These are phyloP conservation scores for Ogataea zsoltii DNA, from an alignment of 805 yeast genomes.

Conservation along the genomic window DNA sequence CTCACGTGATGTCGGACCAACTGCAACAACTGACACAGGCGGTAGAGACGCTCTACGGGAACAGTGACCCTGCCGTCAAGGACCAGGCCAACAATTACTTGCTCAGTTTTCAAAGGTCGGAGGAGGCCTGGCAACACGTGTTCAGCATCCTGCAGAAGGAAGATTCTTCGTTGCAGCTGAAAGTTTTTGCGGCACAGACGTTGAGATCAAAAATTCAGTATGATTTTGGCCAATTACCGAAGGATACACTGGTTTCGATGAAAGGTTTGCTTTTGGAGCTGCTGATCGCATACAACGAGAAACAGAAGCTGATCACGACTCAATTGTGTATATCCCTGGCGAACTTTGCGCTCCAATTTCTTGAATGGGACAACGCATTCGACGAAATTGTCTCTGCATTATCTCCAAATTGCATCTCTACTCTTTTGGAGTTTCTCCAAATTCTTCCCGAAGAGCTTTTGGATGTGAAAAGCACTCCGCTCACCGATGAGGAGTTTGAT, in stretches of 20 bases:
- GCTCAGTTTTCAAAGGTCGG: conserved; percentile 80
- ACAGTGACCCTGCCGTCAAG: conserved; percentile 37
- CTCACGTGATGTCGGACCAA: conserved; percentile 1
- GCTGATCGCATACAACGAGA: conserved; percentile 48
- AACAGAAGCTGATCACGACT: conserved; percentile 63
- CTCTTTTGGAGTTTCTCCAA: conserved; percentile 75
- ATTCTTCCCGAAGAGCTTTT: conserved; percentile 89
- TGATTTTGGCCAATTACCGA: conserved; percentile 78
- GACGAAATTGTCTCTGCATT: conserved; percentile 60
- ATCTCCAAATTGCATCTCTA: conserved; percentile 41
- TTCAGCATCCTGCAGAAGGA: conserved; percentile 50
- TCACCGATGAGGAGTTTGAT: conserved; percentile 79
- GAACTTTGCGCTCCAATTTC: conserved; percentile 74
- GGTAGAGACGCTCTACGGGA: conserved; percentile 44
- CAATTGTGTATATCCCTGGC: conserved; percentile 84
- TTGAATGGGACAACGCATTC: conserved; percentile 71
- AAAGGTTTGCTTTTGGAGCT: conserved; percentile 67
- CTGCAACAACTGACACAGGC: conserved; percentile 42
- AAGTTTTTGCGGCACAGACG: conserved; percentile 89
- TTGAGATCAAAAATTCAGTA: conserved; percentile 80
- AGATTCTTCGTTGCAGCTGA: conserved; percentile 48
- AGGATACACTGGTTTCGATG: conserved; percentile 54
- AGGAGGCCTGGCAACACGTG: conserved; percentile 75
- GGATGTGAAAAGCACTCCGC: conserved; percentile 72
- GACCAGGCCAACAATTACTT: conserved; percentile 54